phyloP scores from a whole-genome alignment of 352 stramenopile species.

The Phytophthora citrophthora region DNA sequence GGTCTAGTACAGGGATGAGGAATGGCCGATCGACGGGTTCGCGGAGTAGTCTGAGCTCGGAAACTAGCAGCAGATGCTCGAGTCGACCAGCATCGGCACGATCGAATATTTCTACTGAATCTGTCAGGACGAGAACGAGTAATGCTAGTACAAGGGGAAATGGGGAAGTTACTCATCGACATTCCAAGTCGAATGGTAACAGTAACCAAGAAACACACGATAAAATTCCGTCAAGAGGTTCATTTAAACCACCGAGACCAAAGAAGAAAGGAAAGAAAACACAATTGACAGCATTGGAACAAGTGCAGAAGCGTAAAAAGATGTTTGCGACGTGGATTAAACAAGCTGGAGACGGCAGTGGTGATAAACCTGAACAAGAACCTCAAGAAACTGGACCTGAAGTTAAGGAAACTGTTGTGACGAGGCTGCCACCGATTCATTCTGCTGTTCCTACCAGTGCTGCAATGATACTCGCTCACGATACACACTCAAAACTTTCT shows the following conservation, averaged over 20 bases:
- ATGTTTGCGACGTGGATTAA: conserved; percentile 84
- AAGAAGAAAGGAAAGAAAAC: conserved; percentile 50
- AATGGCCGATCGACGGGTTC: conserved; percentile 6
- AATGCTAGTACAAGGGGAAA: neutral
- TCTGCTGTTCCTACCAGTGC: conserved; percentile 25
- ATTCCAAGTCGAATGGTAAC: conserved; percentile 12
- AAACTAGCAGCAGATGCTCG: conserved; percentile 25
- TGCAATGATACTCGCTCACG: conserved; percentile 9
- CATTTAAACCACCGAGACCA: conserved; percentile 18
- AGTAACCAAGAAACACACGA: conserved; percentile 61
- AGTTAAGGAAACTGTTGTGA: conserved; percentile 6
- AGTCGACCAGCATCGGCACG: conserved; percentile 31
- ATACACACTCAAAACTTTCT: conserved; percentile 1
- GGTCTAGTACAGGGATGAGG: neutral
- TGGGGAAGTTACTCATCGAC: conserved; percentile 8
- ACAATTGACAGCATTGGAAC: conserved; percentile 48
- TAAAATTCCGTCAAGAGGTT: neutral
- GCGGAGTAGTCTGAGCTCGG: conserved; percentile 8
- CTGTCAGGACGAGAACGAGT: conserved; percentile 13
- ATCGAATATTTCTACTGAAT: conserved; percentile 28
- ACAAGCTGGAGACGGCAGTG: conserved; percentile 18
- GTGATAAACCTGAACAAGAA: conserved; percentile 10
- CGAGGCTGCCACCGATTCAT: conserved; percentile 33
- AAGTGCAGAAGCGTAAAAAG: conserved; percentile 71
- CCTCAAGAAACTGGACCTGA: conserved; percentile 3